These are phyloP conservation scores for Colletotrichum higginsianum DNA, from an alignment of 2,329 filamentous ascomycete species.

Conservation along the genomic window DNA sequence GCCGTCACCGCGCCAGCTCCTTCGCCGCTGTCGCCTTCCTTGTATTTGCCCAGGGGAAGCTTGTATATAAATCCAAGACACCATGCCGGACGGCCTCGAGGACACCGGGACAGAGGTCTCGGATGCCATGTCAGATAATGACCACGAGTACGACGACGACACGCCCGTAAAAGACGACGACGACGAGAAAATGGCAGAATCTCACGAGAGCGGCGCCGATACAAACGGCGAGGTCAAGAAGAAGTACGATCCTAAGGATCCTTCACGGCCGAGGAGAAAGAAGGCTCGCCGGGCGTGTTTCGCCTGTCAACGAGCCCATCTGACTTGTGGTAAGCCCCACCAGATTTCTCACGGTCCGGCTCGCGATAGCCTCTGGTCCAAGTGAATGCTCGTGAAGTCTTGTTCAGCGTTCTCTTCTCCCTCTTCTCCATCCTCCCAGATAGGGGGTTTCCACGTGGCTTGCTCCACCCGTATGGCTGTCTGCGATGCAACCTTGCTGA, in stretches of 20 bases:
- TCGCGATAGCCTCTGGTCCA: slow-evolving; percentile 32
- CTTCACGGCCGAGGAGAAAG: slow-evolving; percentile 89
- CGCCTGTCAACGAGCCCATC: slow-evolving; percentile 95
- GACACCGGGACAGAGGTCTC: slow-evolving; percentile 69
- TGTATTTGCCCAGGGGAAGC: slow-evolving; percentile 34
- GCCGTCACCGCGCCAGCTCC: slow-evolving; percentile 47
- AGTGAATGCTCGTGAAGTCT: slow-evolving; percentile 32
- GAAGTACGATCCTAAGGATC: slow-evolving; percentile 89
- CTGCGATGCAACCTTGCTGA: slow-evolving; percentile 30
- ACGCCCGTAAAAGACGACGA: slow-evolving; percentile 62
- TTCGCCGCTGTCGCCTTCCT: slow-evolving; percentile 22
- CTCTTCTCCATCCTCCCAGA: slow-evolving; percentile 25
- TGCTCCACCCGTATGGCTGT: slow-evolving; percentile 16
- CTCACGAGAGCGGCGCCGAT: slow-evolving; percentile 54
- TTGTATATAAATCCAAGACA: slow-evolving; percentile 68
- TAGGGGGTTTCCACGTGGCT: slow-evolving; percentile 8
- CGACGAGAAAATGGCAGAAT: slow-evolving; percentile 66
- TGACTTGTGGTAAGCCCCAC: slow-evolving; percentile 91
- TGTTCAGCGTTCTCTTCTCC: slow-evolving; percentile 31
- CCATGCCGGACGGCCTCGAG: slow-evolving; percentile 70
- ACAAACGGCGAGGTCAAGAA: slow-evolving; percentile 71
- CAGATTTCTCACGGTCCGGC: slow-evolving; percentile 23
- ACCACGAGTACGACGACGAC: slow-evolving; percentile 69
- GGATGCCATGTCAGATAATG: slow-evolving; percentile 72
- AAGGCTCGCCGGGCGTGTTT: slow-evolving; percentile 96